Evolutionary conservation across 805 yeast species (phyloP).

Genomic region (Suhomyces tanzawaensis): DNA sequence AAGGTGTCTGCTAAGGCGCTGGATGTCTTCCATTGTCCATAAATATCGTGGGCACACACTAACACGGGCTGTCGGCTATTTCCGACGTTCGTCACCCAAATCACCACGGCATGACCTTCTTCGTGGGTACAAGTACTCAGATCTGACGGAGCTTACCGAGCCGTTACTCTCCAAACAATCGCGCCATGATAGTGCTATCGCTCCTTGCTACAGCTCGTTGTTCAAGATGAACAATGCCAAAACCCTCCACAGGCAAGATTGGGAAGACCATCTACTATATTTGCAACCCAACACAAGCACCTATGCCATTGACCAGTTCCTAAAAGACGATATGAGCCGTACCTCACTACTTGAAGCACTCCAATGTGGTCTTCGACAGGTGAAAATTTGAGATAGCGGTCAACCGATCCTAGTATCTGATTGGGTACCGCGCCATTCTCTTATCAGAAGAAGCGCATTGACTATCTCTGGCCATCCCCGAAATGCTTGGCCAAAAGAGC

Average conservation of each 20-base stretch:
- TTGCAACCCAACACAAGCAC: background rate
- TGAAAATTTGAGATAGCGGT: background rate
- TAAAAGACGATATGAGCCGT: constrained; percentile 2
- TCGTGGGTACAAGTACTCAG: background rate
- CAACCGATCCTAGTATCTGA: background rate
- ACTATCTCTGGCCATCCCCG: too few relatives aligned
- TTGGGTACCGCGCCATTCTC: background rate
- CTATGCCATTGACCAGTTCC: constrained; percentile 2
- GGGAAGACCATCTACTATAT: too few relatives aligned
- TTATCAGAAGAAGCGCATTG: too few relatives aligned
- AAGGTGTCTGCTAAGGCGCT: background rate
- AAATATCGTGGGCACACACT: background rate
- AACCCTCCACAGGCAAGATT: background rate
- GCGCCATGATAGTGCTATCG: too few relatives aligned
- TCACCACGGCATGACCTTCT: background rate
- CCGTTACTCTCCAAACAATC: too few relatives aligned
- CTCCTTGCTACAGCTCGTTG: background rate
- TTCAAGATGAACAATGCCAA: background rate
- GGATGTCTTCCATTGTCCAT: background rate
- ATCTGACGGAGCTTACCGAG: background rate
- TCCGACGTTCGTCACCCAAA: background rate
- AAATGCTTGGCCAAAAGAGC: too few relatives aligned
- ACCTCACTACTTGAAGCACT: constrained; percentile 2
- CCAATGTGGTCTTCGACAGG: background rate
- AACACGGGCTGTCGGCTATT: background rate